Base-by-base conservation (phyloP, 2,329 filamentous ascomycete genomes). In the Thielaviopsis ethacetica region DNA sequence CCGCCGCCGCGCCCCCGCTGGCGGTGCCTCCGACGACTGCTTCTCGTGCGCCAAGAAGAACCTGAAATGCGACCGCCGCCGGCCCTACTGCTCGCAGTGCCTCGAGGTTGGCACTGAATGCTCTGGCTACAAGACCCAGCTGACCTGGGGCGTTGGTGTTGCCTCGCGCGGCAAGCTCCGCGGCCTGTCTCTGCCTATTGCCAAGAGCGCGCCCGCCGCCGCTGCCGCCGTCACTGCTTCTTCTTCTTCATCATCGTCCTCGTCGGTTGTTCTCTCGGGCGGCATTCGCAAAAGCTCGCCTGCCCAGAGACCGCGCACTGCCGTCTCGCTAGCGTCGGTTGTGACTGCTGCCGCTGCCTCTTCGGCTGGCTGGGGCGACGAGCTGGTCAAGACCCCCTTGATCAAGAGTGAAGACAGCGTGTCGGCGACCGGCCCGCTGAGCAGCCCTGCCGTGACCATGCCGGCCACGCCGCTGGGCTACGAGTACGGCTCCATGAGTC, bases 71-170 rank as follows among this genome's bases (percentile, higher is more conserved):
- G 91, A 97, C 72, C 84, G 91, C 65, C 83, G 89, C 68, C 81
- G 91, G 66, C 91, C 91, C 9, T 97, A 96, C 73, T 97, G 93
- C 74, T 90, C 90, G 52, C 91, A 90, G 72, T 98, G 91, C 71
- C 80, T 97, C 63, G 88, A 95, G 65, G 79, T 89, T 63, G 91
- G 90, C 64, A 90, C 89, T 69, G 90, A 95, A 68, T 97, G 91
- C 74, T 90, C 88, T 27, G 91, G 91, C 61, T 97, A 97, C 77
- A 94, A 94, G 74, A 97, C 91, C 17, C 91, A 91, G 65, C 78
- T 97, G 71, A 97, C 91, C 53, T 97, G 91, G 91, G 90, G 90
- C 50, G 88, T 96, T 54, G 91, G 91, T 56, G 91, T 97, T 61
- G 91, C 91, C 59, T 96, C 91, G 72, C 84, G 91, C 67, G 91